Evolutionary conservation across 805 yeast genomes (phyloP), one percentile per base, ranked within the genome.

Genomic region (Teunomyces kruisii): DNA sequence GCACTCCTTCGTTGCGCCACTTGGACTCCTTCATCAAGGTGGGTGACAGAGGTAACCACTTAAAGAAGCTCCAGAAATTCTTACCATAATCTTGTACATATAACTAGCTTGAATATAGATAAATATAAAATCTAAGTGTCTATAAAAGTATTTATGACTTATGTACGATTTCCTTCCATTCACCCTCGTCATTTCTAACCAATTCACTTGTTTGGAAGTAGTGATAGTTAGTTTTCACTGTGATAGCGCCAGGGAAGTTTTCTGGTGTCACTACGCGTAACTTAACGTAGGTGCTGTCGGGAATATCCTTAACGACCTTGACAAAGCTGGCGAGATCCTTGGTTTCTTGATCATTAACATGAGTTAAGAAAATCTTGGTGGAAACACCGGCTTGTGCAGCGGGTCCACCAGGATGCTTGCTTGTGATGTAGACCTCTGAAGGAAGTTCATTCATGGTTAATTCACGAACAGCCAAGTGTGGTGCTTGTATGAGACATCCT

Each of bases 391-490:
- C 89, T 58, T 86, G 91, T 45, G 81, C 76, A 13, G 94, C 94
- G 6, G 97, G 97, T 0, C 96, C 88, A 6, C 96, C 96, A 30
- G 80, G 76, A 35, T 83, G 76, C 58, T 86, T 79, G 17, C 82
- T 74, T 2, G 89, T 84, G 43, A 89, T 83, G 59, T 90, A 91
- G n/a, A 91, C 94, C 43, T 80, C 82, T 13, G 92, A 84, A 9
- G 96, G 96, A 42, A 88, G 70, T 45, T 78, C 74, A 43, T 80
- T 79, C 78, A 87, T 83, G 28, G 38, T 13, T 31, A 86, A 81
- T 67, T 90, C 96, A 50, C 91, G 80, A 13, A 90, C 96, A 7
- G 94, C 92, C 58, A 86, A 95, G 63, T 89, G 97, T n/a, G 97
- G 96, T 31, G 81, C 77, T 59, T 91, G 97, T 28, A 91, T 64